Conservation (phyloP, 805 yeast species). For the Hanseniaspora taiwanica region DNA sequence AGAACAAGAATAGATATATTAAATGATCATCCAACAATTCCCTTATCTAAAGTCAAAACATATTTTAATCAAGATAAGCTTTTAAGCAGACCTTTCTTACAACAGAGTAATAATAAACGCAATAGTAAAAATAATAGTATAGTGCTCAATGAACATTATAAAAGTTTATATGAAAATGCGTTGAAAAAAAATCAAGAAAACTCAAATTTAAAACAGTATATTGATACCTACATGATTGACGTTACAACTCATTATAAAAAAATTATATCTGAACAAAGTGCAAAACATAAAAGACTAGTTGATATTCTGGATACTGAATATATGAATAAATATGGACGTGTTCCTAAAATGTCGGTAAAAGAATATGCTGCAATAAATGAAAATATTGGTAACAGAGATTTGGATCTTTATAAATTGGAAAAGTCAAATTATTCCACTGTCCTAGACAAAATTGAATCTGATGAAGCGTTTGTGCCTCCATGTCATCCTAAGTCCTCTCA, state of each 20-base stretch:
- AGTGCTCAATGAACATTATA: no score
- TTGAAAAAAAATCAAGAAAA: not conserved
- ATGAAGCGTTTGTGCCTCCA: not conserved
- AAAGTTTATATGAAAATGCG: not conserved
- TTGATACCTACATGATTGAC: not conserved
- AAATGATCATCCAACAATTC: not conserved
- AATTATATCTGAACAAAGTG: not conserved
- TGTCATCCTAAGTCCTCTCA: not conserved
- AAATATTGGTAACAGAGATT: no score
- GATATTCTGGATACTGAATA: no score
- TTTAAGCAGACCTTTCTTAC: no score
- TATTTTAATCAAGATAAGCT: no score
- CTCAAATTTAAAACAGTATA: no score
- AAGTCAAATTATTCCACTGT: not conserved
- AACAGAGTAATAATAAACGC: no score
- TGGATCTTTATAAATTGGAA: not conserved
- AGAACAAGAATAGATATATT: not conserved
- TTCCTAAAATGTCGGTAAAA: not conserved
- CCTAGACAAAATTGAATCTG: no score
- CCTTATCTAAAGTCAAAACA: no score
- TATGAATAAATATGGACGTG: not conserved
- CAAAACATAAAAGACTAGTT: not conserved
- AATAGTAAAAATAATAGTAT: no score
- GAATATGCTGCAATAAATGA: no score
- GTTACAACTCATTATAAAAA: not conserved